Conservation (phyloP, 140 eudicot genomes). For the Oenanthe javanica region DNA sequence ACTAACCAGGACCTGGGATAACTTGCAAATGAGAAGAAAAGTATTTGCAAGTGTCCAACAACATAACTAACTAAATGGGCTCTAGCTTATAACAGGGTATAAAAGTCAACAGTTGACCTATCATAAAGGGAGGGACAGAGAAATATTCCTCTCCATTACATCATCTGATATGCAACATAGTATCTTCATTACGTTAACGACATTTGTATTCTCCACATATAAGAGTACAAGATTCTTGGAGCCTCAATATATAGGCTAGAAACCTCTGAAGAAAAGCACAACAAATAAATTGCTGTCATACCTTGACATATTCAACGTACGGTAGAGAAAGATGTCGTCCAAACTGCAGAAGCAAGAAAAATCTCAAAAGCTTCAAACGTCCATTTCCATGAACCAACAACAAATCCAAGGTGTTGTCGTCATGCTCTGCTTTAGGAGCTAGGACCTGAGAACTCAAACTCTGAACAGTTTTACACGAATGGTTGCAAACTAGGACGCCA, state of each 20-base stretch:
- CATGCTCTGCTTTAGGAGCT: slow-evolving; percentile 98
- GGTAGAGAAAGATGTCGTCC: slow-evolving; percentile 92
- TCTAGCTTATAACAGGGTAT: not conserved
- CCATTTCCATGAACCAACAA: slow-evolving; percentile 95
- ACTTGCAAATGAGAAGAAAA: too few species aligned
- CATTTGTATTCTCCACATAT: not conserved
- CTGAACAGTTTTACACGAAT: slow-evolving; percentile 92
- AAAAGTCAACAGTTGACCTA: not conserved
- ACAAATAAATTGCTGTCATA: slow-evolving; percentile 18
- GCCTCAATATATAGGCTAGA: not conserved
- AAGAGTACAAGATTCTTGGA: not conserved
- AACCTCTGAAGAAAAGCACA: not conserved
- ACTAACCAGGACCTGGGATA: not conserved
- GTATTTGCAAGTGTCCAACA: not conserved
- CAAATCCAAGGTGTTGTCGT: slow-evolving; percentile 78
- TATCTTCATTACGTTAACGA: not conserved
- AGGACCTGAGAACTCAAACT: slow-evolving; percentile 95
- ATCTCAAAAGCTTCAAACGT: slow-evolving; percentile 63
- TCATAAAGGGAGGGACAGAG: not conserved
- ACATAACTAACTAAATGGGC: not conserved
- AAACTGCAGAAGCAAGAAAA: slow-evolving; percentile 68
- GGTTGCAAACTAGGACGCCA: slow-evolving; percentile 89
- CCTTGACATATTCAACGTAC: slow-evolving; percentile 92
- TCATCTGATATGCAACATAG: not conserved
- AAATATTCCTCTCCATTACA: not conserved